Base-by-base conservation (phyloP, 805 yeast species). In the Ogataea paradorogensis region DNA sequence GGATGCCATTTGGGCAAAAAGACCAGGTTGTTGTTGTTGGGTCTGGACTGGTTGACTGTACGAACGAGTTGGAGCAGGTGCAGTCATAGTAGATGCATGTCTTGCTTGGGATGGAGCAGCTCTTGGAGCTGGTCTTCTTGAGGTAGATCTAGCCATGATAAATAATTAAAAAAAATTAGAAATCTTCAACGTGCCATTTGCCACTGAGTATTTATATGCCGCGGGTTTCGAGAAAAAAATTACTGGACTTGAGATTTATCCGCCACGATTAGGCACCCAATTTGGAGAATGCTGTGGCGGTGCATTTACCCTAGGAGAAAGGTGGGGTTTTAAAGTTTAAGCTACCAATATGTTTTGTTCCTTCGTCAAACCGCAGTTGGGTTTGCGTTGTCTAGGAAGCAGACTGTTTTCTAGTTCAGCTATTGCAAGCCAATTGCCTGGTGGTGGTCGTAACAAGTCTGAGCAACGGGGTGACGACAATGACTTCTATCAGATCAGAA, bases 1-100 rank as follows among this genome's bases (percentile, higher is more conserved):
- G 33, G 95, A 74, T 27, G 98, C 98, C 99, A 93, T 93, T 70
- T 93, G 95, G 45, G 91, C 85, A 58, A 91, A 90, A 62, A 91
- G 56, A 56, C 98, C 97, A 33, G 97, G 97, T 55, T 74, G 78
- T 53, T 57, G 59, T 28, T 78, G 75, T 59, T 71, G 82, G 30
- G 71, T 69, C 36, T 77, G 76, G 24, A 67, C 65, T 33, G 82
- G 73, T 33, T 71, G 67, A 35, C 76, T 60, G 23, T 72, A 71
- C 28, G 62, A 56, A 23, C 26, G 43, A 8, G 56, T 39, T 27
- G 64, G 63, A 20, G 62, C 61, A 39, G 77, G 73, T 29, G 80
- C 77, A 45, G 95, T 84, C 55, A 89, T 80, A 30, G 96, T 81
- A 50, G 82, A 81, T 24, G 90, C 88, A 20, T 80, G 72, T 70